These are phyloP conservation scores for Smallanthus sonchifolius DNA, from an alignment of 129 eudicot genomes.

Conservation along the genomic window DNA sequence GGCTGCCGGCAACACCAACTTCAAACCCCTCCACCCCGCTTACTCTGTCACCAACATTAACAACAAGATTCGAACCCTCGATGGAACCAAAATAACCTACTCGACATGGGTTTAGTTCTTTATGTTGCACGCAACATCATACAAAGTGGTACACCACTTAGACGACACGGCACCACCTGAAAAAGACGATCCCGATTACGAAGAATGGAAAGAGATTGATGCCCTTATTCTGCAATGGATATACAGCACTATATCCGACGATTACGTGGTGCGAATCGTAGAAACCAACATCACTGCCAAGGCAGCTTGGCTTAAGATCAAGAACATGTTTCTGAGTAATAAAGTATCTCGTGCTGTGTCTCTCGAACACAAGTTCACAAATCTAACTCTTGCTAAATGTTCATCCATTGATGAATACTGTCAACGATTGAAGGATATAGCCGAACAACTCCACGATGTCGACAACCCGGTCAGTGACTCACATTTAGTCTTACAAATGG, in stretches of 20 bases:
- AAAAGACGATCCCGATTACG: background rate
- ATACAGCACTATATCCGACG: too few relatives aligned
- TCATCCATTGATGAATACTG: constrained; percentile 11
- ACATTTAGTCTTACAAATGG: background rate
- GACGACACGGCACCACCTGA: background rate
- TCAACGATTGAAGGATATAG: background rate
- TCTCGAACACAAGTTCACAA: background rate
- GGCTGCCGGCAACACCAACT: background rate
- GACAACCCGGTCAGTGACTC: background rate
- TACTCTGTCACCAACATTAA: background rate
- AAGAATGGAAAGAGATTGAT: background rate
- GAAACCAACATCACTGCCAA: too few relatives aligned
- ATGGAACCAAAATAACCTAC: background rate
- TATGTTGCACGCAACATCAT: background rate
- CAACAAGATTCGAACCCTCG: background rate
- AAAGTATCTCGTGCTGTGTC: too few relatives aligned
- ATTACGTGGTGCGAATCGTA: too few relatives aligned
- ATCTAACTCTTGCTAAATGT: background rate
- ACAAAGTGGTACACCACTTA: background rate
- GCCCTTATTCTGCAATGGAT: background rate
- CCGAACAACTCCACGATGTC: background rate
- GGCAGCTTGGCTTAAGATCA: background rate
- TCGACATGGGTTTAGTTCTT: background rate
- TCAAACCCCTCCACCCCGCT: background rate
- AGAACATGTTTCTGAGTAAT: background rate